Evolutionary conservation across 192 early-diverging fungal genomes (phyloP), one percentile per base, ranked within the genome.

Genomic region (Geranomyces michiganensis): DNA sequence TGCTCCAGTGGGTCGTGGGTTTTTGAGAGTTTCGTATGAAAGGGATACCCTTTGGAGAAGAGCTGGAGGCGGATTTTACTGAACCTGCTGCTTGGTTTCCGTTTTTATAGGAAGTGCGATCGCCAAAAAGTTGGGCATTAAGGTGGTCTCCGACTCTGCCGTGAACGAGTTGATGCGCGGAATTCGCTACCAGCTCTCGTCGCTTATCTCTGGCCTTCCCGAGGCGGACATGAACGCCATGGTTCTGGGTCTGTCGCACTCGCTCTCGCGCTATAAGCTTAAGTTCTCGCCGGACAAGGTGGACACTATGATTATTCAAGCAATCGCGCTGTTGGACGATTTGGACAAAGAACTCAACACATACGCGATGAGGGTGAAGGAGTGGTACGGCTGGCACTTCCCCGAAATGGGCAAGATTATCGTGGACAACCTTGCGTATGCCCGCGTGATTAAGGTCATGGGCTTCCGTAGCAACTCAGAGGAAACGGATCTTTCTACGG

Each of bases 371-470:
- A 86, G 96, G 58, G 90, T 90, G 75, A 94, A 96, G 91, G 97
- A 99, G 82, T 99, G 97, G 97, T 84, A 99, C 77, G 95, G 95
- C 46, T 99, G 94, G 95, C 97, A 99, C 78, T 99, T 99, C 90
- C 97, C 97, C 49, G 97, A 99, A 88, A 94, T 99, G 91, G 90
- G 87, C 78, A 94, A 93, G 85, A 91, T 97, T 67, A 84, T 99
- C 71, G 90, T 92, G 69, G 95, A 99, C 78, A 99, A 99, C 83
- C 79, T 95, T 63, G 93, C 94, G 21, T 99, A 94, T 72, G 88
- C 97, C 77, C 90, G 91, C 82, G 80, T 91, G 32, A 88, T 99
- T 58, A 92, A 94, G 86, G 79, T 84, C 68, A 93, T 96, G 84
- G 94, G 94, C 48, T 91, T 95, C 90, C 89, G 96, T 65, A 88